phyloP scores from a whole-genome alignment of 1,284 basidiomycete species.

The Marasmius sp. region DNA sequence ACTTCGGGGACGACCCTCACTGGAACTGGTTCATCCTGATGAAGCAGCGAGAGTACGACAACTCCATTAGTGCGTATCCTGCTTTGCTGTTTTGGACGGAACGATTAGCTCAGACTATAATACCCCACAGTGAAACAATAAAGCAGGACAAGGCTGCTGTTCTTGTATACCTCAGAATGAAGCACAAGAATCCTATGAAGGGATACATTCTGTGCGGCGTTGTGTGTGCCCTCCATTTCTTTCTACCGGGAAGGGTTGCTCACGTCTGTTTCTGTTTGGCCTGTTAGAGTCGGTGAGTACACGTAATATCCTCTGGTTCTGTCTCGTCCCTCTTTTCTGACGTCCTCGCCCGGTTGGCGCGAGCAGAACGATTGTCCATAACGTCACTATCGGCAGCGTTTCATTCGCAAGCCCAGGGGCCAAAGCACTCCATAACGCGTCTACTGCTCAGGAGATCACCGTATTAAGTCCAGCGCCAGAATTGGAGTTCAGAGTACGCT shows the following conservation, averaged over 20 bases:
- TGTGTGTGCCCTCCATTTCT: conserved; percentile 40
- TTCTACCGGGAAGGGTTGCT: not conserved
- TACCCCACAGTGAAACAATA: conserved; percentile 58
- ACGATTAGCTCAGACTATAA: conserved; percentile 10
- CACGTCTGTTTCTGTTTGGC: not conserved
- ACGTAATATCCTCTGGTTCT: not conserved
- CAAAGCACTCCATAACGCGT: conserved; percentile 73
- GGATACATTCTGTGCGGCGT: conserved; percentile 72
- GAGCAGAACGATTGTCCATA: conserved; percentile 66
- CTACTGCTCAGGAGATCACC: conserved; percentile 75
- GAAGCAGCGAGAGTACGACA: conserved; percentile 62
- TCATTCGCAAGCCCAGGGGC: conserved; percentile 70
- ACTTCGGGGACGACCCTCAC: conserved; percentile 60
- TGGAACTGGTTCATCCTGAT: conserved; percentile 75
- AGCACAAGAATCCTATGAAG: conserved; percentile 70
- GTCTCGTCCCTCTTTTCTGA: not conserved
- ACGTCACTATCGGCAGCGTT: conserved; percentile 71
- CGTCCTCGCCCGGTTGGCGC: not conserved
- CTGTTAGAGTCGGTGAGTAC: not conserved
- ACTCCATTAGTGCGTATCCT: conserved; percentile 59
- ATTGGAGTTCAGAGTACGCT: conserved; percentile 66
- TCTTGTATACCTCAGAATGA: conserved; percentile 70
- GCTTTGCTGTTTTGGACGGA: not conserved
- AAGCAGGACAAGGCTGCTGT: conserved; percentile 73
- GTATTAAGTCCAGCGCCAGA: conserved; percentile 68